These are phyloP conservation scores for Hemileccinum rubropunctum DNA, from an alignment of 768 basidiomycete genomes.

Conservation along the genomic window DNA sequence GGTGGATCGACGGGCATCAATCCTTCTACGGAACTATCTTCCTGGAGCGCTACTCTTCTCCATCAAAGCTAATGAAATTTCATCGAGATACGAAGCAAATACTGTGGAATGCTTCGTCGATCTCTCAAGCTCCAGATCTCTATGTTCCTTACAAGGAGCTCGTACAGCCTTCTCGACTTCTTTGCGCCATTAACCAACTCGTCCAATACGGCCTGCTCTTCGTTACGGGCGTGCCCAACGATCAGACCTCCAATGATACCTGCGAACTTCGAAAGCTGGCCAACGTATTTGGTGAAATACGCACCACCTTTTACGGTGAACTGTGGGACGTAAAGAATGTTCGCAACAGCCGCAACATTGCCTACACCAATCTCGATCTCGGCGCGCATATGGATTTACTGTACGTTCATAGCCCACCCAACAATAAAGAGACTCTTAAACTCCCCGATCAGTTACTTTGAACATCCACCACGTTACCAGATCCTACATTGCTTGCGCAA, in stretches of 20 bases:
- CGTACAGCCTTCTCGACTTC: slow-evolving; percentile 43
- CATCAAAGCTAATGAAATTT: slow-evolving; percentile 35
- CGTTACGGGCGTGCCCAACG: slow-evolving; percentile 65
- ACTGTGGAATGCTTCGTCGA: slow-evolving; percentile 45
- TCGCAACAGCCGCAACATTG: slow-evolving; percentile 80
- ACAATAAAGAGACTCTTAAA: neutral
- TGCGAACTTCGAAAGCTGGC: slow-evolving; percentile 74
- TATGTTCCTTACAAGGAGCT: slow-evolving; percentile 57
- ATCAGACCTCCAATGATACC: slow-evolving; percentile 51
- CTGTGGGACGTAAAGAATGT: slow-evolving; percentile 86
- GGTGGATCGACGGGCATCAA: slow-evolving; percentile 59
- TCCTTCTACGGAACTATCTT: slow-evolving; percentile 53
- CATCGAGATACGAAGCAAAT: slow-evolving; percentile 41
- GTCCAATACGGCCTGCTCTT: slow-evolving; percentile 71
- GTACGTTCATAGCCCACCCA: slow-evolving; percentile 46
- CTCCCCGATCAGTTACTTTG: slow-evolving; percentile 66
- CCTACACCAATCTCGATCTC: slow-evolving; percentile 88
- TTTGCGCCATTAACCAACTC: slow-evolving; percentile 65
- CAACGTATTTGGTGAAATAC: slow-evolving; percentile 66
- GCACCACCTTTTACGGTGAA: slow-evolving; percentile 87
- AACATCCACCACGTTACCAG: slow-evolving; percentile 89
- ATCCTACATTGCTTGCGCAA: slow-evolving; percentile 89
- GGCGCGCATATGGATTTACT: slow-evolving; percentile 91
- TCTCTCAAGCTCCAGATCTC: slow-evolving; percentile 41
- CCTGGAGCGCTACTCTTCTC: slow-evolving; percentile 46